Percentiles rank a stretch among this genome's conserved stretches.
phyloP scores from a whole-genome alignment of 441 rosid species.

The Euphorbia neoarborescens region DNA sequence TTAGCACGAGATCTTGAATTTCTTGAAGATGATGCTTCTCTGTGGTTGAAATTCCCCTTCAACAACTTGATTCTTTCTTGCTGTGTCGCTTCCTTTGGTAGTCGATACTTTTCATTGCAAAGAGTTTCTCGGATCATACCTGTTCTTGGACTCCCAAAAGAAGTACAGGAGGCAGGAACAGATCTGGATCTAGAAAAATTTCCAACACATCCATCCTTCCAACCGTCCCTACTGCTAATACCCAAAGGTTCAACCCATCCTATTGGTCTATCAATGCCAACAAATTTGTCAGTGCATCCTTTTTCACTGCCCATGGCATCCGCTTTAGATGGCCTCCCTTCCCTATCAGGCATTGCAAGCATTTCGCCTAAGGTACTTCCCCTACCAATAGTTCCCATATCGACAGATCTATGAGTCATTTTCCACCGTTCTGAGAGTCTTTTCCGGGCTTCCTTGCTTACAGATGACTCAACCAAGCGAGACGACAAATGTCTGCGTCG shows the following conservation, averaged over 20 bases:
- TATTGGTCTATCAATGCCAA: constrained; percentile 24
- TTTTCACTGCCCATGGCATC: constrained; percentile 29
- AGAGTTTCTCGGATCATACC: constrained; percentile 26
- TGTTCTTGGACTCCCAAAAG: constrained; percentile 34
- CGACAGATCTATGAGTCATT: constrained; percentile 55
- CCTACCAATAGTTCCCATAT: constrained; percentile 41
- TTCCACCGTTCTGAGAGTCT: constrained; percentile 98
- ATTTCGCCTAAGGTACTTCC: constrained; percentile 83
- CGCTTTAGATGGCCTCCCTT: constrained; percentile 36
- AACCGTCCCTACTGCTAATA: constrained; percentile 91
- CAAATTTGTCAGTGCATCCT: constrained; percentile 29
- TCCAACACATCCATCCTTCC: constrained; percentile 52
- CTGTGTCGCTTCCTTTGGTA: constrained; percentile 37
- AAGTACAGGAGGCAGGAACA: constrained; percentile 47
- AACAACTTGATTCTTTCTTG: constrained; percentile 38
- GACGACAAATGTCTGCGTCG: constrained; percentile 39
- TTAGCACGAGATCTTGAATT: constrained; percentile 32
- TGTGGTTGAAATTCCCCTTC: constrained; percentile 33
- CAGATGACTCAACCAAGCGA: constrained; percentile 49
- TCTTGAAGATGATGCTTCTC: constrained; percentile 34
- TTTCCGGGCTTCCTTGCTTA: constrained; percentile 75
- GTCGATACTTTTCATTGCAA: constrained; percentile 34
- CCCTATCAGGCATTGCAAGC: constrained; percentile 71
- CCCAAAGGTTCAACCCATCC: constrained; percentile 58
- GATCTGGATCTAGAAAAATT: constrained; percentile 58